Conservation (phyloP, 805 yeast species). For the Saturnispora silvae region DNA sequence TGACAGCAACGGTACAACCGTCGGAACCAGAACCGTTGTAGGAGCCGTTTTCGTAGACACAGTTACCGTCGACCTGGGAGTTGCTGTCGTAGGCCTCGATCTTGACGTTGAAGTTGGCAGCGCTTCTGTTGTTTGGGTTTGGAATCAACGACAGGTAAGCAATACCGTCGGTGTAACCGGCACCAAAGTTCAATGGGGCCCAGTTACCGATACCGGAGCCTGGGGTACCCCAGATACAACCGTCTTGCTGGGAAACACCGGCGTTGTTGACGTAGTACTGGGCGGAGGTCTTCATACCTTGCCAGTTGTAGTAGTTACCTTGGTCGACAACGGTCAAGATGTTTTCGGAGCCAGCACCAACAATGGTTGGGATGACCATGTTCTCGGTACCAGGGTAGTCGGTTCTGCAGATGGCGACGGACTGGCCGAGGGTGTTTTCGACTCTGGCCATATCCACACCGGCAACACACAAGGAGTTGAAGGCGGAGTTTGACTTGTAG, state of each 20-base stretch:
- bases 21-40: constrained; percentile 51
- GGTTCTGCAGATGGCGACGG: constrained; percentile 91
- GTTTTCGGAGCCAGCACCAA: constrained; percentile 52
- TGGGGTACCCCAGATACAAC: constrained; percentile 85
- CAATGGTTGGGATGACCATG: constrained; percentile 90
- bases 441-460: constrained; percentile 64
- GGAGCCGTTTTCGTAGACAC: constrained; percentile 33
- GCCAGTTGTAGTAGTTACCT: constrained; percentile 71
- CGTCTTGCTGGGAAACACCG: constrained; percentile 81
- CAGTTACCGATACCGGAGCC: constrained; percentile 89
- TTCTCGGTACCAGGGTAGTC: constrained; percentile 99
- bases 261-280: constrained; percentile 97
- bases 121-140: constrained; percentile 74
- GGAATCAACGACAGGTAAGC: constrained; percentile 87
- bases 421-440: constrained; percentile 48
- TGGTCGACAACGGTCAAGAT: constrained; percentile 75
- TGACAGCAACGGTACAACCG: constrained; percentile 64
- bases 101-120: constrained; percentile 47
- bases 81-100: constrained; percentile 29
- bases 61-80: constrained; percentile 30
- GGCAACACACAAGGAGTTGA: constrained; percentile 76
- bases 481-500: constrained; percentile 63
- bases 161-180: constrained; percentile 66
- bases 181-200: constrained; percentile 95
- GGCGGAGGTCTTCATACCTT: constrained; percentile 74